Percentiles rank a stretch among this genome's conserved stretches.
phyloP scores from a whole-genome alignment of 345 rosid species.

The Syzygium aromaticum region DNA sequence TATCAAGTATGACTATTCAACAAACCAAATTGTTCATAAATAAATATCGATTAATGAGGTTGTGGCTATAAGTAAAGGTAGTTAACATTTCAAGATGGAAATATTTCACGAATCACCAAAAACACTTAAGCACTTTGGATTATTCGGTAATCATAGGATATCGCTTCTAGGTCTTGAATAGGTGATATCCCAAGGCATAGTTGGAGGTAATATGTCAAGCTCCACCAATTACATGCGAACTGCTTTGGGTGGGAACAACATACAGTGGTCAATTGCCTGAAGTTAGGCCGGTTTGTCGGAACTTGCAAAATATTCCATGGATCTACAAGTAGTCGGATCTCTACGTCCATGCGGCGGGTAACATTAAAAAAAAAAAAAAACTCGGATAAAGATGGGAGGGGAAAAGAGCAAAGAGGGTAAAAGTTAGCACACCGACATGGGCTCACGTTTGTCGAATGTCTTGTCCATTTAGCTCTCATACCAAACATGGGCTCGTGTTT shows the following conservation, averaged over 20 bases:
- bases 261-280: background rate
- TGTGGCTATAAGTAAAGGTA: background rate
- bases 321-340: background rate
- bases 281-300: background rate
- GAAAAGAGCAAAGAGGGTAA: background rate
- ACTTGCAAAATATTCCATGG: background rate
- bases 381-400: background rate
- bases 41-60: background rate
- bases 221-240: background rate
- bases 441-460: background rate
- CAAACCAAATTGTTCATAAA: background rate
- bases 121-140: background rate
- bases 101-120: background rate
- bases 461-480: background rate
- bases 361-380: no score
- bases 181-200: background rate
- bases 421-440: background rate
- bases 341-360: background rate
- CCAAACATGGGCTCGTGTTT: background rate
- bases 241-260: background rate
- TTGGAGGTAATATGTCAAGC: background rate
- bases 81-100: background rate
- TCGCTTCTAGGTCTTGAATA: background rate
- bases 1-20: background rate
- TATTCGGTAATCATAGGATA: background rate